phyloP scores from a whole-genome alignment of 2,329 filamentous ascomycete genomes.

The Plenodomus lindquistii region DNA sequence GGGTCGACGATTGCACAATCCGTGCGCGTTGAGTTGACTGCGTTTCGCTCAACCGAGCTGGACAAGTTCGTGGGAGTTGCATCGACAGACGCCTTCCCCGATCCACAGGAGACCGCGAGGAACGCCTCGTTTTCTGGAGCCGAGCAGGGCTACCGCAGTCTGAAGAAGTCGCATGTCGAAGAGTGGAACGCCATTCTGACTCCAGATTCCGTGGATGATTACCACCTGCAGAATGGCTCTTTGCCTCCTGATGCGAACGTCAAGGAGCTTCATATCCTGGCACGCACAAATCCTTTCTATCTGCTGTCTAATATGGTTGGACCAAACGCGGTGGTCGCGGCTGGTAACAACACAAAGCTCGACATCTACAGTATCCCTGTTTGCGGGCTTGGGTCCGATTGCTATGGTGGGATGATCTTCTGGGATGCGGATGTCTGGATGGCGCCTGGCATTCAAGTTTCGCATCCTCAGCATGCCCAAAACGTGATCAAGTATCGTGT shows the following conservation, averaged over 20 bases:
- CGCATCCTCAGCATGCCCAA: conserved; percentile 64
- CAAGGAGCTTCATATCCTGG: conserved; percentile 59
- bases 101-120: conserved; percentile 60
- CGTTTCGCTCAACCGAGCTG: conserved; percentile 59
- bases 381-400: conserved; percentile 69
- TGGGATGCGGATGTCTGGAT: conserved; percentile 72
- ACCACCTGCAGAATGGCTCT: conserved; percentile 59
- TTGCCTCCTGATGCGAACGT: conserved; percentile 62
- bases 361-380: conserved; percentile 68
- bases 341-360: conserved; percentile 55
- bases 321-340: conserved; percentile 56
- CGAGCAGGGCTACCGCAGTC: conserved; percentile 57
- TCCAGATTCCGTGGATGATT: conserved; percentile 65
- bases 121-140: conserved; percentile 58
- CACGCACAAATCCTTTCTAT: conserved; percentile 61
- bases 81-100: conserved; percentile 67
- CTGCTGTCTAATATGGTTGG: conserved; percentile 60
- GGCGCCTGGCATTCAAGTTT: conserved; percentile 66
- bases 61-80: conserved; percentile 71
- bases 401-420: conserved; percentile 68
- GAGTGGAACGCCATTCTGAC: conserved; percentile 68
- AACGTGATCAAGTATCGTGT: conserved; percentile 68
- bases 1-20: conserved; percentile 68
- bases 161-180: conserved; percentile 59
- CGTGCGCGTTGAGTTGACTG: conserved; percentile 57